Evolutionary conservation across 345 rosid genomes (phyloP).

Genomic region (Salix udensis): DNA sequence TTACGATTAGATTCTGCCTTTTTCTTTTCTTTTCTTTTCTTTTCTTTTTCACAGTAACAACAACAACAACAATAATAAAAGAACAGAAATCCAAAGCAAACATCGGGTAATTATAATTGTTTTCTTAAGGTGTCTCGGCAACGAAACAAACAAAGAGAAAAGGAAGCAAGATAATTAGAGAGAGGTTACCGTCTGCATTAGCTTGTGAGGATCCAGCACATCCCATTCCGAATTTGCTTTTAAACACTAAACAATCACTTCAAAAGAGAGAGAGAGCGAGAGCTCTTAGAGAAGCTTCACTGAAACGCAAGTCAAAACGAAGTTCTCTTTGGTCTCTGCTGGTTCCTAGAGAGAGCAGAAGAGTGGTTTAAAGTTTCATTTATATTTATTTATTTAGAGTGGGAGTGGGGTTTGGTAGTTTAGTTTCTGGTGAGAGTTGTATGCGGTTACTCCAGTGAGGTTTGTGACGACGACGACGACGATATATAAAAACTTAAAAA

Average conservation of each 20-base stretch:
- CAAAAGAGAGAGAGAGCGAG: not conserved
- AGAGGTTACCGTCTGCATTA: constrained; percentile 49
- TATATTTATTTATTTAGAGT: not conserved
- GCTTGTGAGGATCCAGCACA: constrained; percentile 75
- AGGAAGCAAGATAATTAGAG: not conserved
- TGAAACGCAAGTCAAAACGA: constrained; percentile 26
- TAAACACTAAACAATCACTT: not conserved
- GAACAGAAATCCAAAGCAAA: not conserved
- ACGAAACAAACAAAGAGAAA: not conserved
- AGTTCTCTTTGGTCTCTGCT: constrained; percentile 9
- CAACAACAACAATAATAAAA: not conserved
- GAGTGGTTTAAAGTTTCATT: not conserved
- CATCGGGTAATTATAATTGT: not conserved
- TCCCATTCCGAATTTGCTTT: constrained; percentile 42
- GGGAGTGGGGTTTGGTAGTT: not conserved
- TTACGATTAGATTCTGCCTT: not conserved
- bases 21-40: not conserved
- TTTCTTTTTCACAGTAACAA: not conserved
- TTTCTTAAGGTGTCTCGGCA: not conserved
- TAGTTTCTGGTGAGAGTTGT: not conserved
- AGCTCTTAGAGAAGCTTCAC: constrained; percentile 19
- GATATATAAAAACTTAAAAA: too few species aligned
- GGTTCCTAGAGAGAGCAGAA: not conserved
- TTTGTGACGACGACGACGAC: not conserved
- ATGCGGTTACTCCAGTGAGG: too few species aligned